Base-by-base conservation (phyloP, 768 basidiomycete species). In the Chalciporus piperatus region DNA sequence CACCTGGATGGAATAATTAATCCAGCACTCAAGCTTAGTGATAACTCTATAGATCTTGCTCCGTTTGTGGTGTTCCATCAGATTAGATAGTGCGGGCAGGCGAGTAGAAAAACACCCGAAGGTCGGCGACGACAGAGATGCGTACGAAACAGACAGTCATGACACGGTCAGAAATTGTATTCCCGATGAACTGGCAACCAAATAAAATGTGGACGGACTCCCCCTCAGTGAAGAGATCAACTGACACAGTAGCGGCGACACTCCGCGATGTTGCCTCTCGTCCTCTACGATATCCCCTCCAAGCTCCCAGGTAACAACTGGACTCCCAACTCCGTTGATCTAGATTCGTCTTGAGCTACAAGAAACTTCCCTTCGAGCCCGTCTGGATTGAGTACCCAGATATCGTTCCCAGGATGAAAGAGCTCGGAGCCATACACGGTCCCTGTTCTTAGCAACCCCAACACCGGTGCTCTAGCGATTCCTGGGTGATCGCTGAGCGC, bases 251-350 rank as follows among this genome's bases (percentile, higher is more conserved):
- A 22, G 4, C 22, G 2, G 22, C 17, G 48, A 50, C 16, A 37
- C 11, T 20, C 14, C 32, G 35, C 23, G 3, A 67, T 67, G 66
- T 44, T 57, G 17, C 58, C 66, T 0, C 66, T 74, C 20, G 55
- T 62, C 47, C 60, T 75, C 49, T 74, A 72, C 25, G 74, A 76
- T 19, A 66, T 70, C 22, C 65, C 72, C 14, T 70, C 64, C 38
- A 62, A 62, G 5, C 47, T 65, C 8, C 63, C 69, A 0, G 64
- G 59, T 3, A 66, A 63, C 17, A 51, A n/a, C 3, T 74, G 68
- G 68, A 66, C 74, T 1, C 67, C 69, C 6, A 77, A 75, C 46
- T 35, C 40, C 11, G 4, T 17, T 12, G n/a, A 20, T 3, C 39
- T 27, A 74, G 74, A 56, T 63, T 62, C 37, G 60, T 61, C 12